Evolutionary conservation across 192 early-diverging fungal genomes (phyloP).

Genomic region (Coemansia sp.): DNA sequence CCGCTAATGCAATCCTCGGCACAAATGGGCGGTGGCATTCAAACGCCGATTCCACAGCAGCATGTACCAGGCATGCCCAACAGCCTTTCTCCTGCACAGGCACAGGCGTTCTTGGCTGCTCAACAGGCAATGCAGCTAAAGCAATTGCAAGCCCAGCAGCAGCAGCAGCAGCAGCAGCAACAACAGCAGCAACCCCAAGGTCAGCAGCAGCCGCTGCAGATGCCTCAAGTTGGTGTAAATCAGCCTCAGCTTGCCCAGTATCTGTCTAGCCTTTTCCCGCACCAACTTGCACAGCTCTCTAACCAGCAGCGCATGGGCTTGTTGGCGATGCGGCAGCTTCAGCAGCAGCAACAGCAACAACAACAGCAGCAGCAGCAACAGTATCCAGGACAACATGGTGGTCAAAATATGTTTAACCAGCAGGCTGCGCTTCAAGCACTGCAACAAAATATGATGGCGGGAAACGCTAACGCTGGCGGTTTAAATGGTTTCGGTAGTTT

Average conservation of each 20-base stretch:
- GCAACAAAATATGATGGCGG: slow-evolving; percentile 22
- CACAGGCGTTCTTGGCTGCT: slow-evolving; percentile 25
- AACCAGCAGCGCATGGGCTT: slow-evolving; percentile 46
- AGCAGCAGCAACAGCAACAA: slow-evolving; percentile 42
- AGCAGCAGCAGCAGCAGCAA: slow-evolving; percentile 11
- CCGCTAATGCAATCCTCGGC: slow-evolving; percentile 20
- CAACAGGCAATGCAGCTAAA: slow-evolving; percentile 42
- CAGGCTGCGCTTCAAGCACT: slow-evolving; percentile 23
- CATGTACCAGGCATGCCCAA: neutral
- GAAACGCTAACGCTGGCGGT: slow-evolving; percentile 10
- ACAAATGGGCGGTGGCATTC: neutral
- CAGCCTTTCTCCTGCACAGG: slow-evolving; percentile 18
- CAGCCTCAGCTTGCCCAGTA: slow-evolving; percentile 51
- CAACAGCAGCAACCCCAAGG: slow-evolving; percentile 21
- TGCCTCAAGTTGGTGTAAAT: slow-evolving; percentile 19
- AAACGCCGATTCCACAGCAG: slow-evolving; percentile 1
- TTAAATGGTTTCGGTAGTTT: slow-evolving; percentile 18
- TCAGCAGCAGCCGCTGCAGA: slow-evolving; percentile 8
- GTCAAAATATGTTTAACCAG: slow-evolving; percentile 19
- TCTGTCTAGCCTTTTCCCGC: slow-evolving; percentile 42
- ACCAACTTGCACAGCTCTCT: slow-evolving; percentile 47
- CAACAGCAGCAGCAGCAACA: slow-evolving; percentile 33
- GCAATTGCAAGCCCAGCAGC: slow-evolving; percentile 29
- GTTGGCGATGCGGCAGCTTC: slow-evolving; percentile 45
- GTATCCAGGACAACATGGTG: slow-evolving; percentile 15